Percentiles rank a stretch among this genome's conserved stretches.
phyloP scores from a whole-genome alignment of 495 filamentous ascomycete species.

The Penicillium atrosanguineum region DNA sequence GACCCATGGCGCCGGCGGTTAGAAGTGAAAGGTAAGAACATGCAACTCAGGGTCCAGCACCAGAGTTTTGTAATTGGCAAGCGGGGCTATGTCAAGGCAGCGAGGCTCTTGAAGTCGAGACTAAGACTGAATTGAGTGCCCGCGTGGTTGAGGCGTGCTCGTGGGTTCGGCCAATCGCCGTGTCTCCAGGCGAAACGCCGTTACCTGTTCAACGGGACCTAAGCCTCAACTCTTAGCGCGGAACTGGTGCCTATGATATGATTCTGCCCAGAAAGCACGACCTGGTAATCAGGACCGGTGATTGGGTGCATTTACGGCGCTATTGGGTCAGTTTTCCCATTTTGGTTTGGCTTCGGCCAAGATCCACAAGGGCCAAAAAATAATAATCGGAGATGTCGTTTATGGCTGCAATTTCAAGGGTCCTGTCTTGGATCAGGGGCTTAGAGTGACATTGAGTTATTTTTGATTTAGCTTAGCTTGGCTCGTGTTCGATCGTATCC shows the following conservation, averaged over 20 bases:
- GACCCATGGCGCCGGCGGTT: slow-evolving; percentile 11
- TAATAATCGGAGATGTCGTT: too few relatives aligned
- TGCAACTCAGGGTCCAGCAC: not conserved
- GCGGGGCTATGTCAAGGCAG: not conserved
- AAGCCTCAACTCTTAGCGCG: not conserved
- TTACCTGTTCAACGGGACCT: not conserved
- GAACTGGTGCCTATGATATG: not conserved
- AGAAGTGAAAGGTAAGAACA: not conserved
- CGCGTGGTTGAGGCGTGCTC: not conserved
- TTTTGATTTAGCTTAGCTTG: not conserved
- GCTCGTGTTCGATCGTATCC: not conserved
- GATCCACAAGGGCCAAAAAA: not conserved
- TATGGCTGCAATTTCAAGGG: not conserved
- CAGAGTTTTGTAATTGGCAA: not conserved
- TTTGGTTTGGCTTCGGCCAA: not conserved
- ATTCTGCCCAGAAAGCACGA: not conserved
- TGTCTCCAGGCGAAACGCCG: not conserved
- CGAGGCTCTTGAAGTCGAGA: not conserved
- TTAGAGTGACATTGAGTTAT: not conserved
- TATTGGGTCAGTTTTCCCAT: not conserved
- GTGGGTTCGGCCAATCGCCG: not conserved
- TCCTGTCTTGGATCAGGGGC: too few relatives aligned
- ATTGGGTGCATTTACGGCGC: not conserved
- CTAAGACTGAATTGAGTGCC: not conserved
- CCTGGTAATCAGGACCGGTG: not conserved